Conservation (phyloP, 2,329 filamentous ascomycete genomes). For the Sporothrix schenckii region DNA sequence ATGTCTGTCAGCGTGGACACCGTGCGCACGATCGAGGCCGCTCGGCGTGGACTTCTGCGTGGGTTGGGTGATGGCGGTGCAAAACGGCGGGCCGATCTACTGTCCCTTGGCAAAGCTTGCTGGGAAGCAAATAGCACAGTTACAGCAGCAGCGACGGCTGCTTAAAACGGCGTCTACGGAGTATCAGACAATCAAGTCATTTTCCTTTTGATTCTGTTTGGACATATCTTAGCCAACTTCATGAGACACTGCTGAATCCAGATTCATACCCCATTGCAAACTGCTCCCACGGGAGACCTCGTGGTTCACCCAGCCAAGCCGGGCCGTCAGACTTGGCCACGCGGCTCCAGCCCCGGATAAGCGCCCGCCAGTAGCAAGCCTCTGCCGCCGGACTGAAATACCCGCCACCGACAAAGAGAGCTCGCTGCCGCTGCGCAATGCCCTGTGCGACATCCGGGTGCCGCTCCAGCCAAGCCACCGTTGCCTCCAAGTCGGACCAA, state of each 20-base stretch:
- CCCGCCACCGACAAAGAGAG: slow-evolving; percentile 45
- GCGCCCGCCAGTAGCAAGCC: slow-evolving; percentile 53
- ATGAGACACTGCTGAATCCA: neutral
- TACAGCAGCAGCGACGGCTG: neutral
- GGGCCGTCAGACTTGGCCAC: slow-evolving; percentile 45
- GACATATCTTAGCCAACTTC: neutral
- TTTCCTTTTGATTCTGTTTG: neutral
- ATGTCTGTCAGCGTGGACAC: slow-evolving; percentile 73
- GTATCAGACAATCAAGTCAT: neutral
- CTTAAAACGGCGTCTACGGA: neutral
- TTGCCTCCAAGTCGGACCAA: slow-evolving; percentile 51
- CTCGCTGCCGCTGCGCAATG: slow-evolving; percentile 50
- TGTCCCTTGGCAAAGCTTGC: slow-evolving; percentile 25
- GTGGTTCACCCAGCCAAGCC: slow-evolving; percentile 37
- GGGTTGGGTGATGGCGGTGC: slow-evolving; percentile 9
- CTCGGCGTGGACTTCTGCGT: slow-evolving; percentile 47
- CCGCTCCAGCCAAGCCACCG: slow-evolving; percentile 47
- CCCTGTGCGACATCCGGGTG: slow-evolving; percentile 48
- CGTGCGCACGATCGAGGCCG: slow-evolving; percentile 53
- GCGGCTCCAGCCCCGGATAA: slow-evolving; percentile 50
- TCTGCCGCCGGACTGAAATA: slow-evolving; percentile 51
- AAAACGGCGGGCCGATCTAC: slow-evolving; percentile 8
- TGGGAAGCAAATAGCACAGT: slow-evolving; percentile 4
- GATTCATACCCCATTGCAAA: slow-evolving; percentile 22
- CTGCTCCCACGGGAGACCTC: slow-evolving; percentile 28